These are phyloP conservation scores for Monosporascus cannonballus DNA, from an alignment of 2,329 filamentous ascomycete species.

Conservation along the genomic window DNA sequence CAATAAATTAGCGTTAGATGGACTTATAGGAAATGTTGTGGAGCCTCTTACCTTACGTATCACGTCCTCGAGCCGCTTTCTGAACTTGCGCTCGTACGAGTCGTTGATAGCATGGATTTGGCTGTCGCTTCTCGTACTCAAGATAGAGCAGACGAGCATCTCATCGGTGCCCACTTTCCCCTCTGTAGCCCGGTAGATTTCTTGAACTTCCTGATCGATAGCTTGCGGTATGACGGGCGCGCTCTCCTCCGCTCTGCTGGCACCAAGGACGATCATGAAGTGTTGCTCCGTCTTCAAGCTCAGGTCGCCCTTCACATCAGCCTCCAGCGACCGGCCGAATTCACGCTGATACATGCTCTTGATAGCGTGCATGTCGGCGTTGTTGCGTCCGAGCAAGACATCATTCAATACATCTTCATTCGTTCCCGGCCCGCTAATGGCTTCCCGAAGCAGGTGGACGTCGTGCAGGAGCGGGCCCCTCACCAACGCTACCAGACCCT, in stretches of 20 bases:
- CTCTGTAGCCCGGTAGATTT: conserved; percentile 72
- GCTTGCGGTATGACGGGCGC: conserved; percentile 66
- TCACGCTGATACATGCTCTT: conserved; percentile 68
- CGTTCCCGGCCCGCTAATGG: conserved; percentile 75
- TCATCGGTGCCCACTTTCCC: conserved; percentile 69
- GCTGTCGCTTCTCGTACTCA: conserved; percentile 69
- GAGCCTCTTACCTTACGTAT: conserved; percentile 55
- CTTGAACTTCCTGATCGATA: conserved; percentile 68
- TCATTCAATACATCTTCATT: conserved; percentile 86
- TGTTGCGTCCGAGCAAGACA: conserved; percentile 72
- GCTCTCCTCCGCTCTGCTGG: conserved; percentile 70
- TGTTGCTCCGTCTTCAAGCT: conserved; percentile 81
- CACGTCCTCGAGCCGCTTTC: conserved; percentile 62
- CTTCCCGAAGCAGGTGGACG: conserved; percentile 61
- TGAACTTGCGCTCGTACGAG: conserved; percentile 68
- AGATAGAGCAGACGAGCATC: conserved; percentile 69
- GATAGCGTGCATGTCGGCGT: conserved; percentile 84
- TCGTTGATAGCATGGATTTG: conserved; percentile 79
- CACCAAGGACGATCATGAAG: conserved; percentile 75
- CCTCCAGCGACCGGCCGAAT: conserved; percentile 61
- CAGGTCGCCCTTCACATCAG: conserved; percentile 70
- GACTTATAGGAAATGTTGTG: not conserved
- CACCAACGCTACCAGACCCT: conserved; percentile 67
- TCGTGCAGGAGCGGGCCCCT: conserved; percentile 77
- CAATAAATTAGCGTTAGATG: conserved; percentile 4